These are phyloP conservation scores for Serendipita sp. DNA, from an alignment of 768 basidiomycete genomes.

Conservation along the genomic window DNA sequence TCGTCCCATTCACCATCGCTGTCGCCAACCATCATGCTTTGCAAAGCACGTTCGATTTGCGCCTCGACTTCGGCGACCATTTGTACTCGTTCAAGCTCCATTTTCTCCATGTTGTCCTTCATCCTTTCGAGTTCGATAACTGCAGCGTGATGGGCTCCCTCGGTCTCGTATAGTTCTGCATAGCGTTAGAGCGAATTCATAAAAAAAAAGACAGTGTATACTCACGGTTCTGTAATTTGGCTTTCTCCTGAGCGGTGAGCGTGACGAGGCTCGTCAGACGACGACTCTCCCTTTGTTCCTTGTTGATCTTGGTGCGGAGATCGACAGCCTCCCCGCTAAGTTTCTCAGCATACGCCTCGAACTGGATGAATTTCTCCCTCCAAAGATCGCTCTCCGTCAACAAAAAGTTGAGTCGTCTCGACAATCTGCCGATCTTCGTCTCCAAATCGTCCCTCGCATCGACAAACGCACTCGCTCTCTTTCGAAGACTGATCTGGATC, in stretches of 20 bases:
- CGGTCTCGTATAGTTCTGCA: constrained; percentile 70
- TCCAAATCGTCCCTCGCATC: constrained; percentile 88
- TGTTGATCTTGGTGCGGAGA: constrained; percentile 71
- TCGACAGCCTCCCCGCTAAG: constrained; percentile 75
- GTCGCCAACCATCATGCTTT: constrained; percentile 53
- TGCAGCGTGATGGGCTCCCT: constrained; percentile 64
- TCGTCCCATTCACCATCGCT: constrained; percentile 43
- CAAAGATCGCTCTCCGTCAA: constrained; percentile 84
- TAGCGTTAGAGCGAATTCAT: not conserved
- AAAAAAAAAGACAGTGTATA: constrained; percentile 12
- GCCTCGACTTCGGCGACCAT: constrained; percentile 91
- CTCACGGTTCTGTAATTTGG: constrained; percentile 63
- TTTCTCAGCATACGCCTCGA: constrained; percentile 87
- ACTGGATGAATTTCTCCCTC: constrained; percentile 86
- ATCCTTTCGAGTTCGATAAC: constrained; percentile 66
- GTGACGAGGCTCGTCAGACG: constrained; percentile 64
- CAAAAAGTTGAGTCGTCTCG: constrained; percentile 72
- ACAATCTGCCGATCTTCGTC: constrained; percentile 79
- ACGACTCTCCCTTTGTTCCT: constrained; percentile 79
- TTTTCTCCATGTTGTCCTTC: constrained; percentile 68
- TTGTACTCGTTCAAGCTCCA: constrained; percentile 73
- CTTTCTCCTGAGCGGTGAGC: constrained; percentile 61
- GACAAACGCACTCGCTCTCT: constrained; percentile 86
- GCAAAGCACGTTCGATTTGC: constrained; percentile 74
- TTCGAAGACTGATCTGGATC: constrained; percentile 76